Percentiles rank a stretch among this genome's conserved stretches.
These are phyloP conservation scores for Salvia splendens DNA, from an alignment of 257 asterid genomes.

Conservation along the genomic window DNA sequence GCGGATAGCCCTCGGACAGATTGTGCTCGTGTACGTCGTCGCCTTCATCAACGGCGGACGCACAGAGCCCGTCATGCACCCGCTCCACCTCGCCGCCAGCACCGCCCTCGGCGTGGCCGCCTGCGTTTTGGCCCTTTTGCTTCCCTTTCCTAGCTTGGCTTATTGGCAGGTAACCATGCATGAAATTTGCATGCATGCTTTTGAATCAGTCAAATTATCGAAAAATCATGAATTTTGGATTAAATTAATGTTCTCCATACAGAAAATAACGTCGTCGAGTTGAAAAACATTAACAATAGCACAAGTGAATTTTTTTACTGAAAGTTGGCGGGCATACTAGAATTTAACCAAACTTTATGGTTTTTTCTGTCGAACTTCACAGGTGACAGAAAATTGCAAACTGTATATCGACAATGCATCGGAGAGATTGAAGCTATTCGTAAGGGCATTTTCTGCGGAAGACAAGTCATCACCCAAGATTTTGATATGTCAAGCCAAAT, in stretches of 20 bases:
- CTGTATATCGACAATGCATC: slow-evolving; percentile 61
- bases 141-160: slow-evolving; percentile 73
- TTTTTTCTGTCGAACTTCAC: slow-evolving; percentile 10
- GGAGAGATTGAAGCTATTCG: slow-evolving; percentile 50
- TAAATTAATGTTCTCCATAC: neutral
- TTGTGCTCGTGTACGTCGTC: slow-evolving; percentile 61
- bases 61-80: slow-evolving; percentile 66
- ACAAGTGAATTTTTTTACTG: no score
- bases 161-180: slow-evolving; percentile 52
- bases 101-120: slow-evolving; percentile 72
- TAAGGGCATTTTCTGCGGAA: slow-evolving; percentile 67
- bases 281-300: no score
- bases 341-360: no score
- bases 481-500: slow-evolving; percentile 59
- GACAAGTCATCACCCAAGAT: slow-evolving; percentile 50
- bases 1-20: slow-evolving; percentile 83
- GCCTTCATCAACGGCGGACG: slow-evolving; percentile 56
- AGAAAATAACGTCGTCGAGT: neutral
- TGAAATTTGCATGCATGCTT: slow-evolving; percentile 26
- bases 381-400: slow-evolving; percentile 70
- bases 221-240: slow-evolving; percentile 16
- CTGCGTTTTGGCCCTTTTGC: slow-evolving; percentile 62
- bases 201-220: no score
- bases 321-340: no score
- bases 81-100: slow-evolving; percentile 69